These are phyloP conservation scores for Golubevia sp. DNA, from an alignment of 1,284 basidiomycete genomes.

Conservation along the genomic window DNA sequence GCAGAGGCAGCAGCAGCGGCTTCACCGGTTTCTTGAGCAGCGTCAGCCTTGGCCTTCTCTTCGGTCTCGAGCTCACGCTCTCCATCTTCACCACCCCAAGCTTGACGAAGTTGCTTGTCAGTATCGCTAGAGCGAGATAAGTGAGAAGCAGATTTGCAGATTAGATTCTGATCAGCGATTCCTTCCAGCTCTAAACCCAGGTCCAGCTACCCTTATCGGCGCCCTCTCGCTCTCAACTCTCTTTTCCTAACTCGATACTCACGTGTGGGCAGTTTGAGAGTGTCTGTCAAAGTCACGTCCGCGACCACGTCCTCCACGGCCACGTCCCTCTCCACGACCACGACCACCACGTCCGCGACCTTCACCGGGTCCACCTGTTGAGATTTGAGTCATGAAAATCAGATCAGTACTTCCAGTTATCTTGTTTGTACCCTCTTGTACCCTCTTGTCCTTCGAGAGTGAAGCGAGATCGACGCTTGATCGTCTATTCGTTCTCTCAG, in stretches of 20 bases:
- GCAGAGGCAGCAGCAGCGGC: constrained; percentile 12
- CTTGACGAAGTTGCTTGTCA: constrained; percentile 53
- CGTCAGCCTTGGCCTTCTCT: constrained; percentile 50
- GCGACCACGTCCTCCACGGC: constrained; percentile 43
- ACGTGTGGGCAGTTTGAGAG: constrained; percentile 52
- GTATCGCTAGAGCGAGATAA: constrained; percentile 23
- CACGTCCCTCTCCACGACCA: constrained; percentile 37
- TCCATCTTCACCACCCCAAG: constrained; percentile 56
- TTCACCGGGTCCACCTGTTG: constrained; percentile 1
- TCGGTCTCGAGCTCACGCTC: constrained; percentile 53
- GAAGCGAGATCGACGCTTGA: constrained; percentile 4
- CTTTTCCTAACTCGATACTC: constrained; percentile 6
- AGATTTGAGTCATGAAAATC: neutral
- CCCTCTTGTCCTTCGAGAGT: constrained; percentile 7
- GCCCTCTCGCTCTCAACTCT: neutral
- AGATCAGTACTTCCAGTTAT: neutral
- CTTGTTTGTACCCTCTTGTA: constrained; percentile 4
- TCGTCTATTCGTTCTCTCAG: too few relatives aligned
- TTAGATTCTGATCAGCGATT: neutral
- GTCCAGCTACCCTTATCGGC: too few relatives aligned
- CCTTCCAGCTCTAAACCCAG: neutral
- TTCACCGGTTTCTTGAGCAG: constrained; percentile 35
- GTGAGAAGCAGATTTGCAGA: neutral
- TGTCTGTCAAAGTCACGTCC: constrained; percentile 60
- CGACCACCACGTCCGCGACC: constrained; percentile 16